Conservation (phyloP, 345 rosid species). For the Populus simonii region DNA sequence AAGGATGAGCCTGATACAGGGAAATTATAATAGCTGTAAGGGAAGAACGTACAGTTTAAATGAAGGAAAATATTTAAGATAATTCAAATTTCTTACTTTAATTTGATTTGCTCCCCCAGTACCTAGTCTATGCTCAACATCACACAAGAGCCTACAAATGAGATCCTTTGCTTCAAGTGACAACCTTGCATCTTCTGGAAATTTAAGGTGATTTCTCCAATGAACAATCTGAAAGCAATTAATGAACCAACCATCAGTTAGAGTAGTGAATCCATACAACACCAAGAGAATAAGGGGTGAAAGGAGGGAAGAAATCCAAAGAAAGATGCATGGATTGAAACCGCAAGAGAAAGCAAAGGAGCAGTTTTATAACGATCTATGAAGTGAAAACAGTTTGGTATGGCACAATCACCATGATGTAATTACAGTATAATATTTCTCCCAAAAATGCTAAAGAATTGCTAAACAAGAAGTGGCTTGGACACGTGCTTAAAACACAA, state of each 20-base stretch:
- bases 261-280: neutral
- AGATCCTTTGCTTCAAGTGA: conserved; percentile 83
- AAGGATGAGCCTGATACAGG: conserved; percentile 76
- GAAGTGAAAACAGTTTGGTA: conserved; percentile 1
- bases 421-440: neutral
- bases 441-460: neutral
- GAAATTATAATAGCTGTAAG: conserved; percentile 14
- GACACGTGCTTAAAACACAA: neutral
- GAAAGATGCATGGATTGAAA: neutral
- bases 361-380: neutral
- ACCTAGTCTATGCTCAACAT: conserved; percentile 86
- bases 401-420: conserved; percentile 1
- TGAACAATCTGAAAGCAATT: conserved; percentile 65
- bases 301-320: neutral
- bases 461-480: neutral
- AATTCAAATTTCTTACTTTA: conserved; percentile 52
- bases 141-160: conserved; percentile 76
- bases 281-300: neutral
- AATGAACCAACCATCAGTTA: conserved; percentile 7
- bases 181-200: conserved; percentile 77
- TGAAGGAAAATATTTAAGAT: conserved; percentile 9
- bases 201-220: conserved; percentile 83
- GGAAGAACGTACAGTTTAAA: conserved; percentile 14
- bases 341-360: neutral
- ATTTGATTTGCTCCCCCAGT: conserved; percentile 82